phyloP scores from a whole-genome alignment of 2,329 filamentous ascomycete genomes.

The Ophiocordyceps robertsii region DNA sequence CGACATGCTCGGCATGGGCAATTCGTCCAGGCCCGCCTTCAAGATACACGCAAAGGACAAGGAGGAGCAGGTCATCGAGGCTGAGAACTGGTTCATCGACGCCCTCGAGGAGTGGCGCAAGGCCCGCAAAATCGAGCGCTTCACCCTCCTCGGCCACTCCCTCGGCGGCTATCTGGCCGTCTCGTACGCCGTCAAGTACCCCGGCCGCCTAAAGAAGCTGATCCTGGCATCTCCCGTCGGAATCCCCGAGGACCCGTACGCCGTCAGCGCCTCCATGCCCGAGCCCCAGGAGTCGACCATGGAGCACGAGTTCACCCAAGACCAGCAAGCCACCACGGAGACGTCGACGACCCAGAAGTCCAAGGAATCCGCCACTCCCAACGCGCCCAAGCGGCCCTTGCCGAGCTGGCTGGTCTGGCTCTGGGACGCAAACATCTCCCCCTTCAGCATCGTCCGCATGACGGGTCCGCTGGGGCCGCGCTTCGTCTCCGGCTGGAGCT shows the following conservation, averaged over 20 bases:
- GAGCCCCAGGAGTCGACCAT: constrained; percentile 62
- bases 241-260: constrained; percentile 87
- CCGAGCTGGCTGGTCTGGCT: constrained; percentile 85
- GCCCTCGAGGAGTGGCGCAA: constrained; percentile 92
- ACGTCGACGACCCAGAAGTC: constrained; percentile 1
- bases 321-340: constrained; percentile 41
- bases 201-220: constrained; percentile 85
- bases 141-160: constrained; percentile 87
- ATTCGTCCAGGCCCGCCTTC: constrained; percentile 74
- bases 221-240: constrained; percentile 91
- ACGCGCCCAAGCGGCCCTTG: constrained; percentile 39
- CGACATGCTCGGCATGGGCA: constrained; percentile 92
- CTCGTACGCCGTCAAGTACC: constrained; percentile 93
- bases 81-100: constrained; percentile 93
- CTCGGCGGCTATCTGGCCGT: constrained; percentile 91
- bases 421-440: constrained; percentile 95
- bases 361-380: constrained; percentile 15
- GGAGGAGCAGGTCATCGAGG: constrained; percentile 69
- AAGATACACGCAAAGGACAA: constrained; percentile 71
- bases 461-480: constrained; percentile 81
- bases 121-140: constrained; percentile 77
- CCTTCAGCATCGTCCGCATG: constrained; percentile 81
- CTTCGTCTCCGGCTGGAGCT: constrained; percentile 90
- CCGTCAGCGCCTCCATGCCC: constrained; percentile 66
- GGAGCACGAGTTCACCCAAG: constrained; percentile 66